Percentiles rank a stretch among this genome's conserved stretches.
These are phyloP conservation scores for Wickerhamomyces canadensis DNA, from an alignment of 805 yeast species.

Conservation along the genomic window DNA sequence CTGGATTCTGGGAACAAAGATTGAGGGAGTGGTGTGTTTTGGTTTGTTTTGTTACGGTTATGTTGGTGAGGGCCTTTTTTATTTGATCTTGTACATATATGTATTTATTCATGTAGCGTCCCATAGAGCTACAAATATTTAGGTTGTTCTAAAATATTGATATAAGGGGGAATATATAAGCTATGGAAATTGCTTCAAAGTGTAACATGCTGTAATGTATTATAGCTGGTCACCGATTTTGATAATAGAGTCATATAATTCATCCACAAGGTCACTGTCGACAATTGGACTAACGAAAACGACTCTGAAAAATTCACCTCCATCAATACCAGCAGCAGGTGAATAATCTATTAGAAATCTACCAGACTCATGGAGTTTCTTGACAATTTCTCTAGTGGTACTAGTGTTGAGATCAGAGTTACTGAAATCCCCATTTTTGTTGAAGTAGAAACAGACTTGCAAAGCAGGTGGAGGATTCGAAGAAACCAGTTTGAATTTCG, in stretches of 20 bases:
- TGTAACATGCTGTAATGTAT: no score
- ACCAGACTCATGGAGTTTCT: constrained; percentile 54
- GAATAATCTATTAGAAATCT: constrained; percentile 73
- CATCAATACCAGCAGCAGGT: constrained; percentile 52
- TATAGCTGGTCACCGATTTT: constrained; percentile 31
- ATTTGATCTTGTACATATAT: no score
- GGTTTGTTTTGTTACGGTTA: neutral
- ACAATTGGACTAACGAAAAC: constrained; percentile 72
- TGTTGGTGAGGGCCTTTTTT: neutral
- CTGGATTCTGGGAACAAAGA: constrained; percentile 45
- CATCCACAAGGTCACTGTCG: constrained; percentile 38
- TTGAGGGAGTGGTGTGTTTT: constrained; percentile 18
- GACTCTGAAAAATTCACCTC: constrained; percentile 80
- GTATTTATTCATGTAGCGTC: no score
- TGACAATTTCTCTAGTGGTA: constrained; percentile 57
- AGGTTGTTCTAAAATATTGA: no score
- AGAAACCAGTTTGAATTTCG: constrained; percentile 52
- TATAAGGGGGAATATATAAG: neutral
- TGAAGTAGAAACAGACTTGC: constrained; percentile 78
- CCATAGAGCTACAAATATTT: neutral
- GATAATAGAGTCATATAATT: constrained; percentile 34
- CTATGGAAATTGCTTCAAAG: no score
- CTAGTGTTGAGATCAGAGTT: constrained; percentile 38
- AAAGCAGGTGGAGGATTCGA: constrained; percentile 65
- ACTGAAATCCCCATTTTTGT: constrained; percentile 34